Evolutionary conservation across 2,329 filamentous ascomycete genomes (phyloP), one percentile per base, ranked within the genome.

Genomic region (Cladophialophora exuberans): DNA sequence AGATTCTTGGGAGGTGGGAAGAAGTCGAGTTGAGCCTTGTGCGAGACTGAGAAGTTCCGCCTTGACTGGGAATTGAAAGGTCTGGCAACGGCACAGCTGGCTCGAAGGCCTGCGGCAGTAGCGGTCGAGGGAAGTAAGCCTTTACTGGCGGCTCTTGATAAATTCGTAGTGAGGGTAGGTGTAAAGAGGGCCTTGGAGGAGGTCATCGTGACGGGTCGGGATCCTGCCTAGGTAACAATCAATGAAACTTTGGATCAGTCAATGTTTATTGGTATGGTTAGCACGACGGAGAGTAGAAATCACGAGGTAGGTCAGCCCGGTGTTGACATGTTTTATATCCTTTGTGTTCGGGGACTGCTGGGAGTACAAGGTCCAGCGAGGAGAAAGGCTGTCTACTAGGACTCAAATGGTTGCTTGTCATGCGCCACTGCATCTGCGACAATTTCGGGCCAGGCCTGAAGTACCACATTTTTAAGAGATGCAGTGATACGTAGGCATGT

Each of bases 1-100:
- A 73, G 2, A 83, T 85, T 64, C 80, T 81, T 59, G 72, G 68
- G 22, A 1, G 86, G 85, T 64, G 88, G 88, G 71, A 85, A 83
- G 50, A 76, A 73, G 36, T 72, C 71, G 45, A 74, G 66, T 22
- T 70, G 67, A 26, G 65, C 54, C n/a, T 64, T 63, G 3, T 67
- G 66, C 3, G 72, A 72, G 17, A 69, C 69, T 6, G 73, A 73
- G 55, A 76, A 75, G 42, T 65, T 65, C 52, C 72, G 58, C 33
- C 55, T 57, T 10, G 51, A 54, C 35, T 56, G 41, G 17, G 31
- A 9, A 49, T 52, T 56, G 26, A 57, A 56, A 11, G 60, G 54
- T 55, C 54, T 41, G 46, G 60, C 6, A 33, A 57, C 38, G 17
- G 62, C 26, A 47, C 63, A 60, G 23, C 59, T 59, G 20, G 57